Base-by-base conservation (phyloP, 352 stramenopile species). In the Globisporangium echinulatum region DNA sequence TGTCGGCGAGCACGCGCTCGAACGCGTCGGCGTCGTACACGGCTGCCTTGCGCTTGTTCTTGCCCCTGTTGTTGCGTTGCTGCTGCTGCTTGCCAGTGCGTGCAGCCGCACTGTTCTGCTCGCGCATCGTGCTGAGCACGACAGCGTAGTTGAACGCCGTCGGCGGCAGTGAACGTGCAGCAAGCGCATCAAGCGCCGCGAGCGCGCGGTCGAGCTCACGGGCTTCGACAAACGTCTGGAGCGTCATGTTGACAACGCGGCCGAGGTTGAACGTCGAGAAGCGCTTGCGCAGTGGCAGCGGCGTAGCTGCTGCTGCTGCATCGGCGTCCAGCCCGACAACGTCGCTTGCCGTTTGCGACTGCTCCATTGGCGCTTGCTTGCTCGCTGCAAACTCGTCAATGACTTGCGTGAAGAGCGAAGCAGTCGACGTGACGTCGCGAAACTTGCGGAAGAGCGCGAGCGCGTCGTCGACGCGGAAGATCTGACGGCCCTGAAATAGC, bases 111-210 rank as follows among this genome's bases (percentile, higher is more conserved):
- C 67, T 39, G 11, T 63, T 37, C n/a, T 60, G 55, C 17, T 79
- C 75, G 42, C 72, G 72, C 74, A 88, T 86, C 10, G 72, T 68
- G 15, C 62, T 78, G 52, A 86, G 61, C 25, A 88, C 58, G 4
- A 69, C 59, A 7, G 77, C 62, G 54, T 85, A 86, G 69, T 78
- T 83, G 25, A 38, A 62, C 58, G 69, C 50, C 15, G 62, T 69
- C 13, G 64, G 48, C 5, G 70, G 47, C 49, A 87, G 62, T 2
- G 61, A 69, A n/a, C 60, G 61, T 43, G 49, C 62, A n/a, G 76
- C 52, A 48, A 79, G 59, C 42, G 56, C 66, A 25, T 72, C 75
- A 9, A 87, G 48, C 7, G 70, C 54, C 7, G 69, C 56, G 17
- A 87, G 49, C 50, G 68, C 71, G n/a, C 71, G 56, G 7, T 53